Base-by-base conservation (phyloP, 2,329 filamentous ascomycete species). In the Chaetomiaceae sp. region DNA sequence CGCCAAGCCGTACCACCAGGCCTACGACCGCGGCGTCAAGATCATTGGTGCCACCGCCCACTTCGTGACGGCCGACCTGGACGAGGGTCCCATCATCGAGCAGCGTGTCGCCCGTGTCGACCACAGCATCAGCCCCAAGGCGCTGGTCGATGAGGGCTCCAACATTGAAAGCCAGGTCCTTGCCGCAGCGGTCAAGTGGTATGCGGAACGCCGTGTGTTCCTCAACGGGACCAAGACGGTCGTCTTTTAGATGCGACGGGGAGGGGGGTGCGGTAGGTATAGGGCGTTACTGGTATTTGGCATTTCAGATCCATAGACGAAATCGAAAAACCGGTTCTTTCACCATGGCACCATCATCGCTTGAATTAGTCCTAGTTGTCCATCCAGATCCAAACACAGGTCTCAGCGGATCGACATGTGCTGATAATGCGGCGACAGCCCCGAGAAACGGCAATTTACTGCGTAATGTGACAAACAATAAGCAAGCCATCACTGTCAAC, bases 71-170 rank as follows among this genome's bases (percentile, higher is more conserved):
- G 86, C 85, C 23, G 87, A 92, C 68, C 70, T 93, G 55, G 88
- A 93, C 63, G 88, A 93, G 73, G 88, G 88, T 2, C 88, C 88
- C 10, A 93, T 93, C 60, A 93, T 93, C 60, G 88, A 92, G 77
- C 88, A 93, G 77, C 78, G 87, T 49, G 83, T 92, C 48, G 78
- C 83, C 5, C 74, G 87, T 14, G 87, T 92, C 21, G 85, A 89
- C 65, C 88, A 93, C 69, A 78, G 75, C 58, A 81, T 90, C 80
- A 84, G 79, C 61, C 77, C 88, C 16, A 88, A 87, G 73, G 82
- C 86, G 65, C 68, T 92, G 64, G 85, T 87, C 2, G 83, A 88
- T 62, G 86, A 90, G 66, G 88, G 88, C 12, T 88, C 85, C 60
- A 91, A 89, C 58, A 85, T 92, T 9, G 88, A 93, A 76, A 89